Conservation (phyloP, 202 grass and related monocot species). For the Saccharum hybrid region DNA sequence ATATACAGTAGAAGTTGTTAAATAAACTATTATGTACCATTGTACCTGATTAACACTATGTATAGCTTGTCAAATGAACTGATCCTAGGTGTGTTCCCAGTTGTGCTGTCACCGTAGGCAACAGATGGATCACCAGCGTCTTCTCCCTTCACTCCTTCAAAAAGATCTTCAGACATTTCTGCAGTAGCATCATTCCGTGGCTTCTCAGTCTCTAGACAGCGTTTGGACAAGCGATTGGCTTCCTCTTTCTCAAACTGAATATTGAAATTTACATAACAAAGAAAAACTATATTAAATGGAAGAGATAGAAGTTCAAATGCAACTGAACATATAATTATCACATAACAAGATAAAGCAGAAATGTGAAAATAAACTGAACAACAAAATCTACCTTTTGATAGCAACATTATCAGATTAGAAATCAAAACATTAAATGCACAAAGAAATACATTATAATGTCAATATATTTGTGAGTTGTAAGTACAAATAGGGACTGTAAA, state of each 20-base stretch:
- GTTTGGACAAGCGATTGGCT: constrained; percentile 68
- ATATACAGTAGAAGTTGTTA: constrained; percentile 21
- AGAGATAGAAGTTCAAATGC: constrained; percentile 18
- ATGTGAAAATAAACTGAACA: constrained; percentile 22
- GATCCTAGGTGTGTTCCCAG: constrained; percentile 75
- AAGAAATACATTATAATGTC: background rate
- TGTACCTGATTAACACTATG: constrained; percentile 97
- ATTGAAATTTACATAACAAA: constrained; percentile 44
- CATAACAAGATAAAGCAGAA: constrained; percentile 18
- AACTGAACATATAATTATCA: constrained; percentile 26
- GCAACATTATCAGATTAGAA: background rate
- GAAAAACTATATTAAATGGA: constrained; percentile 21
- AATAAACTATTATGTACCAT: constrained; percentile 32
- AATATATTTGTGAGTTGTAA: background rate
- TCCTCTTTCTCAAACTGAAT: constrained; percentile 74
- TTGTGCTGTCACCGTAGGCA: constrained; percentile 71
- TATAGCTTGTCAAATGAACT: constrained; percentile 92
- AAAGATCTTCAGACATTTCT: constrained; percentile 99
- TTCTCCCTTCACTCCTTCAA: constrained; percentile 95
- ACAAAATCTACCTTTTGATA: background rate
- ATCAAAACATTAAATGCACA: constrained; percentile 17
- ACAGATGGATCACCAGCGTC: constrained; percentile 72
- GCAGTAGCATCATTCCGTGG: constrained; percentile 68
- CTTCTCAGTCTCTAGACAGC: constrained; percentile 73
- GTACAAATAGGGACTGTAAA: constrained; percentile 21